phyloP scores from a whole-genome alignment of 345 rosid species.

The Litchi chinensis region DNA sequence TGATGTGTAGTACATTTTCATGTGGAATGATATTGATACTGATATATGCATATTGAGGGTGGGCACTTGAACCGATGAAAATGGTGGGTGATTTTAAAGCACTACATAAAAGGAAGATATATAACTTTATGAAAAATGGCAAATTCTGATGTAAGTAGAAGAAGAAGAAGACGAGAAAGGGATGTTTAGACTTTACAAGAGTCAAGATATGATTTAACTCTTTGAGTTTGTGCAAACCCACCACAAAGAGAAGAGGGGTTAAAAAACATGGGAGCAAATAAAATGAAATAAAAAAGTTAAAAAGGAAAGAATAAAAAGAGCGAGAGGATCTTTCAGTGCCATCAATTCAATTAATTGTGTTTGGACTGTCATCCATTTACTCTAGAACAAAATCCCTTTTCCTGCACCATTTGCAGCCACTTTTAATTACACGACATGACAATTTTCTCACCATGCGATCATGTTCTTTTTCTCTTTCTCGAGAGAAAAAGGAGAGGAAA shows the following conservation, averaged over 20 bases:
- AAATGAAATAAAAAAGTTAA: background rate
- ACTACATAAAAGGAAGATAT: background rate
- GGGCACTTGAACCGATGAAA: slow-evolving; percentile 29
- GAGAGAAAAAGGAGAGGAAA: slow-evolving; percentile 22
- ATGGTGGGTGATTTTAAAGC: slow-evolving; percentile 25
- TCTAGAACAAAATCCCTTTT: slow-evolving; percentile 37
- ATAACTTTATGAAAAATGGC: slow-evolving; percentile 4
- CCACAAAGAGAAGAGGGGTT: slow-evolving; percentile 7
- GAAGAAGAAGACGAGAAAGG: background rate
- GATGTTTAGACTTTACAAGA: slow-evolving; percentile 35
- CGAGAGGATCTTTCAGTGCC: slow-evolving; percentile 45
- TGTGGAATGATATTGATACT: slow-evolving; percentile 6
- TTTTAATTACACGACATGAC: slow-evolving; percentile 61
- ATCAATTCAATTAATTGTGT: slow-evolving; percentile 48
- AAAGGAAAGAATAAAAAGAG: background rate
- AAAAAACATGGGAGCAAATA: slow-evolving; percentile 4
- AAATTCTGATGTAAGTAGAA: background rate
- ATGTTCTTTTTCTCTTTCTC: slow-evolving; percentile 35
- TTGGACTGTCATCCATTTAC: slow-evolving; percentile 75
- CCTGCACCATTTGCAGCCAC: slow-evolving; percentile 54
- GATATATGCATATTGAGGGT: slow-evolving; percentile 24
- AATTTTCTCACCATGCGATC: slow-evolving; percentile 47
- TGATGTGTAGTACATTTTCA: background rate
- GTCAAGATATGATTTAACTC: slow-evolving; percentile 44
- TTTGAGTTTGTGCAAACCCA: slow-evolving; percentile 39